A percentile compares a stretch with the other conserved stretches of the same genome.
Conservation (phyloP, 1,139 yeast species). For the Saccharomyces hybrid region DNA sequence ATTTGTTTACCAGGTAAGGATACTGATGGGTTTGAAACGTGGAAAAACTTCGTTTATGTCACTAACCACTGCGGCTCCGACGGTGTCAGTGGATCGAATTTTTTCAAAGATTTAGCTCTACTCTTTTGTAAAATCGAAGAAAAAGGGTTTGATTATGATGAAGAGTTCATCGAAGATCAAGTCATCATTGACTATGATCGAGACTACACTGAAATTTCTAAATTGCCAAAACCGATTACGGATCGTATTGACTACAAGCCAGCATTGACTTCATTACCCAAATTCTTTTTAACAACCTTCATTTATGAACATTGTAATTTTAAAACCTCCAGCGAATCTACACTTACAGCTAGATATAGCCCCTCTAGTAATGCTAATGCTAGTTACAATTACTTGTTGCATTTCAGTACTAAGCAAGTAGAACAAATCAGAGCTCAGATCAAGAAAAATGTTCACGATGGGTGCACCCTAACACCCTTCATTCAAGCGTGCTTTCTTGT, state of each 20-base stretch:
- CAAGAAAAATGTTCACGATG: slow-evolving; percentile 9
- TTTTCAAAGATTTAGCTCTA: slow-evolving; percentile 17
- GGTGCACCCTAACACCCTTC: slow-evolving; percentile 24
- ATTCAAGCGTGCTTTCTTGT: slow-evolving; percentile 23
- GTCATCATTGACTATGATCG: slow-evolving; percentile 12
- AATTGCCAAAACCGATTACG: slow-evolving; percentile 19
- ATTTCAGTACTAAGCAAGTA: slow-evolving; percentile 11
- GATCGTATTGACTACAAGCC: slow-evolving; percentile 20
- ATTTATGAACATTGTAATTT: background rate
- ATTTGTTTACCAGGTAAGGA: slow-evolving; percentile 12
- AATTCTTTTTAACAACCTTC: slow-evolving; percentile 11
- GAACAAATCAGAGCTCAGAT: slow-evolving; percentile 9
- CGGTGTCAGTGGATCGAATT: slow-evolving; percentile 20
- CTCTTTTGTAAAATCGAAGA: slow-evolving; percentile 5
- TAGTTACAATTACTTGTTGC: slow-evolving; percentile 6
- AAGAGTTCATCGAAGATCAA: slow-evolving; percentile 1
- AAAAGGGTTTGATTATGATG: background rate
- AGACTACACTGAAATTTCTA: slow-evolving; percentile 9
- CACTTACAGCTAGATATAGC: slow-evolving; percentile 11
- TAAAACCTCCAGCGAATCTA: slow-evolving; percentile 8
- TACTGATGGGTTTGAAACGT: background rate
- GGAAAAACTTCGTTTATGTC: slow-evolving; percentile 13
- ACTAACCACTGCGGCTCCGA: slow-evolving; percentile 25
- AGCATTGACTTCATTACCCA: slow-evolving; percentile 8
- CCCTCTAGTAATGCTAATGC: slow-evolving; percentile 7